Evolutionary conservation across 2,329 filamentous ascomycete genomes (phyloP).

Genomic region (Zarea fungicola): DNA sequence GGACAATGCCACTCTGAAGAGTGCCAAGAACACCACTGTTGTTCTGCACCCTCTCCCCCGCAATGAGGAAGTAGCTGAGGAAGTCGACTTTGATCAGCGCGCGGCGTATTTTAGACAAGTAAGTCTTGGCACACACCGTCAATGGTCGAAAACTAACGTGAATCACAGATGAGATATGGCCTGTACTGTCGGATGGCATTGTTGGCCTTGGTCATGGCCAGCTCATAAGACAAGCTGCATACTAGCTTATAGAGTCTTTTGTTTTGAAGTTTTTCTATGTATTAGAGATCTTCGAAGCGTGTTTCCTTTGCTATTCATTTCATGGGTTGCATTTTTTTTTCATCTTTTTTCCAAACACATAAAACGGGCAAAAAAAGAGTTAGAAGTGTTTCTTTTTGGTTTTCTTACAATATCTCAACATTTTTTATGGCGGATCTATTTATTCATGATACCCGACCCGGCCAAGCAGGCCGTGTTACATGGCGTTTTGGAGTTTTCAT

Average conservation of each 20-base stretch:
- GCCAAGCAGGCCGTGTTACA: constrained; percentile 1
- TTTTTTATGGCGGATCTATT: constrained; percentile 10
- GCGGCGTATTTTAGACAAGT: constrained; percentile 99
- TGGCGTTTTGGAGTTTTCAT: constrained; percentile 2
- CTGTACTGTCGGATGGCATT: constrained; percentile 97
- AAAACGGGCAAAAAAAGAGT: background rate
- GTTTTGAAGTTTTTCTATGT: constrained; percentile 5
- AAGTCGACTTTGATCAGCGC: constrained; percentile 95
- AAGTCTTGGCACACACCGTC: constrained; percentile 37
- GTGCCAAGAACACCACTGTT: constrained; percentile 88
- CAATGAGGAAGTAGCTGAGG: constrained; percentile 88
- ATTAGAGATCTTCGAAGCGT: background rate
- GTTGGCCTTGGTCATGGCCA: constrained; percentile 79
- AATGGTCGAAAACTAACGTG: background rate
- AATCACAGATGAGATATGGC: constrained; percentile 83
- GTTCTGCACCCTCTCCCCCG: constrained; percentile 93
- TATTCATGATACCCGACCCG: constrained; percentile 11
- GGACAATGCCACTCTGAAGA: constrained; percentile 82
- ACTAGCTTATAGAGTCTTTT: constrained; percentile 11
- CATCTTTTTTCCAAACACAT: constrained; percentile 2
- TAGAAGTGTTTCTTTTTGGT: constrained; percentile 2
- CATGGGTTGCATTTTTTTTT: background rate
- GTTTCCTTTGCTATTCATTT: constrained; percentile 6
- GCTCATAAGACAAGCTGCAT: constrained; percentile 20
- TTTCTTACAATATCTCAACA: constrained; percentile 9